These are phyloP conservation scores for Raffaelea albimanens DNA, from an alignment of 2,329 filamentous ascomycete species.

Conservation along the genomic window DNA sequence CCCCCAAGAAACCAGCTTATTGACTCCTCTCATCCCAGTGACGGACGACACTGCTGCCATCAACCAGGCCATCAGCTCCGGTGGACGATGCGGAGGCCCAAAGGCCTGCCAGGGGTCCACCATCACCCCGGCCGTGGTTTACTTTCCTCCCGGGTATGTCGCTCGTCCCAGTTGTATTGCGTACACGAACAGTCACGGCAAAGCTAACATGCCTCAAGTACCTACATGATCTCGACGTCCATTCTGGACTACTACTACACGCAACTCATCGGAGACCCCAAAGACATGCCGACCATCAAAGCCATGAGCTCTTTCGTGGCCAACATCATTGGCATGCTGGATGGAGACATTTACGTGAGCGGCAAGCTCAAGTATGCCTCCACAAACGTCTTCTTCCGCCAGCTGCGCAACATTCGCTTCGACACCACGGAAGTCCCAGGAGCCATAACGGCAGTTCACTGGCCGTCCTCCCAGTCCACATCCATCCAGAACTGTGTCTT, in stretches of 20 bases:
- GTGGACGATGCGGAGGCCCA: conserved; percentile 19
- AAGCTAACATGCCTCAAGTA: conserved; percentile 7
- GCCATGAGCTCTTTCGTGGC: conserved; percentile 31
- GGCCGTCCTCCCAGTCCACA: conserved; percentile 59
- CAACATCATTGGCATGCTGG: conserved; percentile 33
- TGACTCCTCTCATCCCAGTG: conserved; percentile 12
- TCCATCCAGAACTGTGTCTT: conserved; percentile 51
- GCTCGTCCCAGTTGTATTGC: too few relatives aligned
- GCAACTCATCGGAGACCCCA: conserved; percentile 14
- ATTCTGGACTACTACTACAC: conserved; percentile 17
- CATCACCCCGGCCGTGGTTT: conserved; percentile 14
- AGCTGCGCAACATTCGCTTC: conserved; percentile 16
- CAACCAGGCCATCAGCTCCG: conserved; percentile 51
- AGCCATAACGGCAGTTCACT: conserved; percentile 37
- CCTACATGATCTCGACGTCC: conserved; percentile 14
- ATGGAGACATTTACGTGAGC: conserved; percentile 34
- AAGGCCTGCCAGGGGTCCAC: conserved; percentile 11
- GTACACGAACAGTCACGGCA: too few relatives aligned
- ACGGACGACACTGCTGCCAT: conserved; percentile 68
- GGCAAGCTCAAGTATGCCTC: conserved; percentile 36
- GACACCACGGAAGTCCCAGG: conserved; percentile 14
- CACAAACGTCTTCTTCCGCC: conserved; percentile 41
- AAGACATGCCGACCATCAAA: conserved; percentile 16
- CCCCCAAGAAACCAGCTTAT: background rate
- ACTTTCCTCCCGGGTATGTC: conserved; percentile 13